Base-by-base conservation (phyloP, 805 yeast genomes). In the Citeromyces matritensis region DNA sequence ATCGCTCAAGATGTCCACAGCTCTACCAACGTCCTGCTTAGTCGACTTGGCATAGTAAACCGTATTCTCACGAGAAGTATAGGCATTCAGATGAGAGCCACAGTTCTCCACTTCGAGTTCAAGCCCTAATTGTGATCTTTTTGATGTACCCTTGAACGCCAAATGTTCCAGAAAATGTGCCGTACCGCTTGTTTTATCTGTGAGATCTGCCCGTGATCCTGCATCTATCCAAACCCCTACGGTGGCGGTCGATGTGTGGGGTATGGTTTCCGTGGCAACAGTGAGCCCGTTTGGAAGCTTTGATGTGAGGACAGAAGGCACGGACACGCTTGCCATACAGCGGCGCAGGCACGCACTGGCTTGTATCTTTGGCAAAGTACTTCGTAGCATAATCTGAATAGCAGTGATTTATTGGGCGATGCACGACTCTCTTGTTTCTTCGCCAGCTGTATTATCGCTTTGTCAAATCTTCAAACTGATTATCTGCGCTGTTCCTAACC, bases 181-280 rank as follows among this genome's bases (percentile, higher is more conserved):
- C 6, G 97, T 86, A 30, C 99, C 99, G 32, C 73, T 64, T 43
- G 85, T 85, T 47, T 66, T 66, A 45, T 81, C 73, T 29, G 63
- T 63, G 45, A 73, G 78, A 55, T 91, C 99, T 3, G 97, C 97
- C 39, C 99, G 67, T 3, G 96, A 86, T 3, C 99, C 99, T 26
- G 98, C 95, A 56, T 91, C 95, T 38, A 91, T 85, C 88, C 95
- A 93, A 34, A 91, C 88, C 3, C 97, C 98, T 9, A 91, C 95
- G 2, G 98, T 91, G 38, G 98, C 97, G 28, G 96, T 85, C 42
- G 78, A 67, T 6, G 93, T 76, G 39, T 80, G 76, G 8, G 97
- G 97, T 49, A 81, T 72, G 28, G 65, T 48, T 51, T 91, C 97
- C 29, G 93, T 69, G 33, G 97, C 98, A 26, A 88, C 95, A 0